phyloP scores from a whole-genome alignment of 768 basidiomycete species.

The Boletus coccyginus region DNA sequence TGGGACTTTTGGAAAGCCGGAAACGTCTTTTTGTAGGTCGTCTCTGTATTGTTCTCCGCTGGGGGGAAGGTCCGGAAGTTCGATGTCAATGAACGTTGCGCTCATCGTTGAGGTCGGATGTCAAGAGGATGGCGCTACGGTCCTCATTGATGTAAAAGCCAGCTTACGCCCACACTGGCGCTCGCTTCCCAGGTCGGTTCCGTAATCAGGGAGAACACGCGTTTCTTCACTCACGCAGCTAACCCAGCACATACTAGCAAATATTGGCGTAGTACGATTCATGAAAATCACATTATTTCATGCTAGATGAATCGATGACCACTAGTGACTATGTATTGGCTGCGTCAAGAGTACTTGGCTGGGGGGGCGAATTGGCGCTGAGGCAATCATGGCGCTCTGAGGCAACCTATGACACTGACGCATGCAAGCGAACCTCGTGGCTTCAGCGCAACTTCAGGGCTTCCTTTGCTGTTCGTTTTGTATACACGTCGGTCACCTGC shows the following conservation, averaged over 20 bases:
- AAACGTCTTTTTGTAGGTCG: slow-evolving; percentile 9
- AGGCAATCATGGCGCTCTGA: no score
- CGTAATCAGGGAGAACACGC: slow-evolving; percentile 13
- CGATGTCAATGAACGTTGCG: slow-evolving; percentile 4
- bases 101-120: slow-evolving; percentile 13
- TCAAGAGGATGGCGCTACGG: neutral
- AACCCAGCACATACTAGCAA: neutral
- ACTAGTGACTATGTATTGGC: no score
- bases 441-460: slow-evolving; percentile 20
- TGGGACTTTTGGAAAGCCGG: slow-evolving; percentile 19
- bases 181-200: neutral
- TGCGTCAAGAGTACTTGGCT: no score
- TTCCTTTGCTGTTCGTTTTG: slow-evolving; percentile 59
- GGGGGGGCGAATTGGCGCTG: no score
- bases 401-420: no score
- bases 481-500: slow-evolving; percentile 52
- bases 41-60: slow-evolving; percentile 5
- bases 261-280: no score
- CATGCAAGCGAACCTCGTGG: no score
- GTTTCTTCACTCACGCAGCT: neutral
- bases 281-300: neutral
- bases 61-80: neutral
- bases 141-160: neutral
- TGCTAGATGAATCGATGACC: neutral
- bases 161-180: slow-evolving; percentile 5